Percentiles rank a stretch among this genome's conserved stretches.
These are phyloP conservation scores for Spinacia oleracea DNA, from an alignment of 179 eudicot species.

Conservation along the genomic window DNA sequence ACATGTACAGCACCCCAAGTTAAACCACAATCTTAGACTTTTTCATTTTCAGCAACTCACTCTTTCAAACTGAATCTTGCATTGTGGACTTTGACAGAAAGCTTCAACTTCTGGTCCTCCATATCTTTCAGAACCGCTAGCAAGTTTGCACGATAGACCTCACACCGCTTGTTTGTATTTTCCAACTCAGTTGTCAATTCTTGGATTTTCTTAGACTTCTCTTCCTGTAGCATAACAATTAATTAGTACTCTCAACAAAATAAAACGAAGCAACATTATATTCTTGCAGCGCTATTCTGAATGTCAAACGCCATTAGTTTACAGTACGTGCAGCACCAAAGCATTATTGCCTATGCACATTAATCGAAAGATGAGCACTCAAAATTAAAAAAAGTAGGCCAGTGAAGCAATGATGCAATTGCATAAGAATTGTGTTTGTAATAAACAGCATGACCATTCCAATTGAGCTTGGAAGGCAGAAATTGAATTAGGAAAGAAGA, in stretches of 20 bases:
- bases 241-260: neutral
- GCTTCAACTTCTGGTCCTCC: constrained; percentile 88
- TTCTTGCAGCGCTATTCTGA: neutral
- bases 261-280: neutral
- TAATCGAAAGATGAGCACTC: neutral
- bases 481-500: neutral
- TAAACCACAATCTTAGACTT: neutral
- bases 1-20: constrained; percentile 2
- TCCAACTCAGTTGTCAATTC: constrained; percentile 69
- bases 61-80: constrained; percentile 75
- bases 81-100: constrained; percentile 85
- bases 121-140: constrained; percentile 76
- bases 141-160: constrained; percentile 77
- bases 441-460: neutral
- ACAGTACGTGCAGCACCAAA: neutral
- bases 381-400: neutral
- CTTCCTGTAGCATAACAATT: constrained; percentile 46
- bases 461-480: neutral
- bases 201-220: constrained; percentile 65
- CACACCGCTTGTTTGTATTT: constrained; percentile 59
- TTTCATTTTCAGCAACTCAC: constrained; percentile 29
- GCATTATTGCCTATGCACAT: neutral
- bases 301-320: neutral
- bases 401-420: neutral
- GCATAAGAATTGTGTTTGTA: neutral